These are phyloP conservation scores for Lactifluus piperatus DNA, from an alignment of 768 basidiomycete species.

Conservation along the genomic window DNA sequence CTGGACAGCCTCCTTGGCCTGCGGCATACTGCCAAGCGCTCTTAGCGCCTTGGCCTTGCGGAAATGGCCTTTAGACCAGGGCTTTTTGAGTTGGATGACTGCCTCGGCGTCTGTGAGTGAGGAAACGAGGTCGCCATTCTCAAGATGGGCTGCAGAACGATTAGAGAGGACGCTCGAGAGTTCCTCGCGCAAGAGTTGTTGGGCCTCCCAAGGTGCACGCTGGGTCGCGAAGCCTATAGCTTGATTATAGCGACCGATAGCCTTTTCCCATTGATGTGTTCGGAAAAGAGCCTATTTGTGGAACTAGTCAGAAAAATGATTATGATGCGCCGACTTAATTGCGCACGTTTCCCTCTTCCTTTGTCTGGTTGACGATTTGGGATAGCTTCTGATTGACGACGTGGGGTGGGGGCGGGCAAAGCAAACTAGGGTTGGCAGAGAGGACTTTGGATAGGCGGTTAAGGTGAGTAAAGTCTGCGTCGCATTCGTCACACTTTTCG, in stretches of 20 bases:
- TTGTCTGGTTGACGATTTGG: slow-evolving; percentile 63
- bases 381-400: slow-evolving; percentile 69
- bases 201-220: slow-evolving; percentile 86
- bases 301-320: slow-evolving; percentile 17
- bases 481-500: slow-evolving; percentile 69
- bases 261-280: slow-evolving; percentile 52
- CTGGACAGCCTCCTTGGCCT: slow-evolving; percentile 74
- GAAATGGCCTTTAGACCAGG: slow-evolving; percentile 96
- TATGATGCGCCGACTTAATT: slow-evolving; percentile 26
- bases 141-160: slow-evolving; percentile 79
- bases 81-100: slow-evolving; percentile 73
- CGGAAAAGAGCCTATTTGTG: slow-evolving; percentile 64
- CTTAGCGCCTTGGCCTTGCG: slow-evolving; percentile 85
- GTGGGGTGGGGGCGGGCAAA: slow-evolving; percentile 75
- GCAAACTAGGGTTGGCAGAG: slow-evolving; percentile 55
- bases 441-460: slow-evolving; percentile 73
- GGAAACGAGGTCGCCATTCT: slow-evolving; percentile 62
- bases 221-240: slow-evolving; percentile 70
- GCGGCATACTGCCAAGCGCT: slow-evolving; percentile 55
- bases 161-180: slow-evolving; percentile 86
- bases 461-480: slow-evolving; percentile 60
- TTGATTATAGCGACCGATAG: slow-evolving; percentile 71
- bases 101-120: slow-evolving; percentile 87
- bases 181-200: slow-evolving; percentile 78
- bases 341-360: slow-evolving; percentile 89